Evolutionary conservation across 139 green algal genomes (phyloP), one percentile per base, ranked within the genome.

Genomic region (Trebouxia sp.): DNA sequence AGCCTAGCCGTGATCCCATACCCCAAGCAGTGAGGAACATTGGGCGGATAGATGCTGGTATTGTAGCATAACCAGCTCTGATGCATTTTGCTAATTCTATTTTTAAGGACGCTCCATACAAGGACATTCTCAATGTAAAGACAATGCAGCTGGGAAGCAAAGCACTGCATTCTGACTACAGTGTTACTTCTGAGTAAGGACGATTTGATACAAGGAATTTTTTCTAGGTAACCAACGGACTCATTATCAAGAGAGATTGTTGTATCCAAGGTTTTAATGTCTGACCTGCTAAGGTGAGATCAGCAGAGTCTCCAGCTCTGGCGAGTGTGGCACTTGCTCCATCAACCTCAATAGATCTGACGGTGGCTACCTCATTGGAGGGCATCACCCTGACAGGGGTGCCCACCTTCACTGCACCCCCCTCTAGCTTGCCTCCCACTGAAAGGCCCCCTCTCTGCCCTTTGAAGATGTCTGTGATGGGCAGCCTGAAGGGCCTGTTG

Each of bases 391-490:
- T 65, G 42, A 98, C 88, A 43, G 81, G 78, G 12, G 74, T 88
- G 5, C 94, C 94, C 0, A 77, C 30, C 42, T 80, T 80, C 38
- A 85, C 50, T 30, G 76, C 82, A 22, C 82, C 82, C 7, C 45
- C 82, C 32, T 78, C 94, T 41, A 98, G 39, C 88, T 98, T 98
- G 66, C 95, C 95, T 9, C 89, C 84, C 3, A 97, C 80, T 3
- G 78, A 86, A 0, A 87, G 72, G 9, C 79, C 82, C 12, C 89
- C 86, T 39, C 93, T 83, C 39, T 62, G 39, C 1, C 87, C 58
- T 76, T 88, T 90, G 85, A 86, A 86, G 15, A 94, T 87, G 47
- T 97, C 92, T 0, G 87, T 69, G 0, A 97, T 78, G 20, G 94
- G 89, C 79, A 97, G 55, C 28, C 93, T 86, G 67, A 97, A 76